These are phyloP conservation scores for Tephrocybe sp. DNA, from an alignment of 768 basidiomycete genomes.

Conservation along the genomic window DNA sequence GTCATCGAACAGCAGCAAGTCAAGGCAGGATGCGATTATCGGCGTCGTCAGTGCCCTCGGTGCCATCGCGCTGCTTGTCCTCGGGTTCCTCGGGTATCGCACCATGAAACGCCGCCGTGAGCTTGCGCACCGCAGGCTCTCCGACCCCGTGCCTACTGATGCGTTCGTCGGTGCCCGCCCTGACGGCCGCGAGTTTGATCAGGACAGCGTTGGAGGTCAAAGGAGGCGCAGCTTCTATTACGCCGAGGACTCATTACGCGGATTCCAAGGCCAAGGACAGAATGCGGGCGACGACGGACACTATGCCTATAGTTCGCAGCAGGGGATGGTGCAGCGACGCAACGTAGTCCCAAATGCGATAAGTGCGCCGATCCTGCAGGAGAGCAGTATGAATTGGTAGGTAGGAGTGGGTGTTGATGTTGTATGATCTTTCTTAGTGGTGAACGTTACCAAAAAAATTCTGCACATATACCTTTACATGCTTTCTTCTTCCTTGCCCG, in stretches of 20 bases:
- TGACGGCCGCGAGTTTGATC: constrained; percentile 74
- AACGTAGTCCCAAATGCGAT: constrained; percentile 52
- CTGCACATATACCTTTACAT: constrained; percentile 15
- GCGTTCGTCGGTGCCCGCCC: constrained; percentile 47
- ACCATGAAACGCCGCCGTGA: constrained; percentile 67
- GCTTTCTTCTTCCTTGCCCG: constrained; percentile 1
- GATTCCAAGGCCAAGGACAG: constrained; percentile 36
- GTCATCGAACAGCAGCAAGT: constrained; percentile 36
- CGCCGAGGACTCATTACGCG: constrained; percentile 80
- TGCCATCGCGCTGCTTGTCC: constrained; percentile 69
- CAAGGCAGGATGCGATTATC: constrained; percentile 83
- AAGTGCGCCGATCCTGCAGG: constrained; percentile 72
- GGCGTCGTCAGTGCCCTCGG: constrained; percentile 87
- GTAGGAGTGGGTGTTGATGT: not conserved
- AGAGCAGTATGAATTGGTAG: constrained; percentile 88
- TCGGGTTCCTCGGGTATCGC: constrained; percentile 71
- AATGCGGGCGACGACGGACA: constrained; percentile 36
- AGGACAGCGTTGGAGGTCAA: constrained; percentile 71
- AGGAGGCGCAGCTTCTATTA: constrained; percentile 82
- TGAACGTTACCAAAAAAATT: constrained; percentile 3
- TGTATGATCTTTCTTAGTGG: constrained; percentile 9
- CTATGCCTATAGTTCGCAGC: constrained; percentile 25
- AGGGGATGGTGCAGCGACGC: too few relatives aligned
- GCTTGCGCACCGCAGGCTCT: constrained; percentile 69
- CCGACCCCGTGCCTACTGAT: constrained; percentile 44